Percentiles rank a stretch among this genome's conserved stretches.
Conservation (phyloP, 805 yeast species). For the Henningerozyma blattae region DNA sequence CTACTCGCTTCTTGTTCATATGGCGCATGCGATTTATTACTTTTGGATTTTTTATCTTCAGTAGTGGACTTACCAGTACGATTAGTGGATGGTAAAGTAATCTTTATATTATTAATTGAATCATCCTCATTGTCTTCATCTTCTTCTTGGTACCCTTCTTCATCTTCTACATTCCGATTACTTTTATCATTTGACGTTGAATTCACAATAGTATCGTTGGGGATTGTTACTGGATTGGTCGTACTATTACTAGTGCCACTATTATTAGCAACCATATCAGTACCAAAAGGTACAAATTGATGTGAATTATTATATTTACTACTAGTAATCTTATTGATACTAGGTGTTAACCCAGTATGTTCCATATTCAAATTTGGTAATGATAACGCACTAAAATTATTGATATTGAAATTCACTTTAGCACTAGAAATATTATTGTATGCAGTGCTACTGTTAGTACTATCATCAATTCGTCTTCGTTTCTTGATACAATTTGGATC, state of each 20-base stretch:
- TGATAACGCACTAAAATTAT: slow-evolving; percentile 5
- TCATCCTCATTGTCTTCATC: slow-evolving; percentile 11
- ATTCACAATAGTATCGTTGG: not conserved
- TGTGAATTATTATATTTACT: not conserved
- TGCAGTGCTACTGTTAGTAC: not conserved
- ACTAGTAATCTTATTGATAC: slow-evolving; percentile 1
- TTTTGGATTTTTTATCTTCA: no score
- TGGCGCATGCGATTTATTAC: no score
- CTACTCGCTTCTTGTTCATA: slow-evolving; percentile 3
- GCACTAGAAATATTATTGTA: not conserved
- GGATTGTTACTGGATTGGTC: no score
- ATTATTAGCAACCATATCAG: slow-evolving; percentile 1
- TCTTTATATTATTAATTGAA: no score
- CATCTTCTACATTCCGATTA: slow-evolving; percentile 2
- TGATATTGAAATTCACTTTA: not conserved
- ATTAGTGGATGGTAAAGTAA: no score
- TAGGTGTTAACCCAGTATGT: slow-evolving; percentile 10
- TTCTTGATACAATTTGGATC: slow-evolving; percentile 24
- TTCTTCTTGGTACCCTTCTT: slow-evolving; percentile 10
- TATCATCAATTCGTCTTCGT: slow-evolving; percentile 8
- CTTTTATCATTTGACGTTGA: not conserved
- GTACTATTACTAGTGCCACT: not conserved
- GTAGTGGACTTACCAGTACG: no score
- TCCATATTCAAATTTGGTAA: slow-evolving; percentile 14
- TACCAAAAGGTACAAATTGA: not conserved